Conservation (phyloP, 2,329 filamentous ascomycete species). For the Aspergillus fumigatus region DNA sequence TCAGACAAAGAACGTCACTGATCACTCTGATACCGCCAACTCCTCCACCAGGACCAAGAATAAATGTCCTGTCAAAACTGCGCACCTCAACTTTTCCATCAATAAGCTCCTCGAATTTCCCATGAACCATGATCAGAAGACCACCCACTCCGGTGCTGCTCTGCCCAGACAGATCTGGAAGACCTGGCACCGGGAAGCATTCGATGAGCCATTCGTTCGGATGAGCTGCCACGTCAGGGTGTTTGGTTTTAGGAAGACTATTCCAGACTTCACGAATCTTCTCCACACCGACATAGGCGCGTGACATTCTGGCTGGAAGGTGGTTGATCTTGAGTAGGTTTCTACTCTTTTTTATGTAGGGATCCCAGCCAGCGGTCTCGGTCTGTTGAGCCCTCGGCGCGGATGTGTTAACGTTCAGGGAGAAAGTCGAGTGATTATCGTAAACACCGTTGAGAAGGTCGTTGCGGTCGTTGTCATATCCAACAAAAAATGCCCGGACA, state of each 20-base stretch:
- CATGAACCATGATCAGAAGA: constrained; percentile 72
- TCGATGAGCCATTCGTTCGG: constrained; percentile 76
- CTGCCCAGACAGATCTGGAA: constrained; percentile 64
- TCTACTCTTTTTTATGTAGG: constrained; percentile 72
- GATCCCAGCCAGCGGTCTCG: constrained; percentile 54
- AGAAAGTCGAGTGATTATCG: constrained; percentile 71
- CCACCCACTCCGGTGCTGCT: constrained; percentile 67
- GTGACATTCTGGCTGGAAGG: constrained; percentile 57
- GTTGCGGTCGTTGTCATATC: constrained; percentile 68
- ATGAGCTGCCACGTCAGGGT: constrained; percentile 65
- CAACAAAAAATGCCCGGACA: constrained; percentile 65
- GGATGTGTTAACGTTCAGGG: constrained; percentile 65
- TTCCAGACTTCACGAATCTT: constrained; percentile 67
- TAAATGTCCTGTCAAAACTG: constrained; percentile 77
- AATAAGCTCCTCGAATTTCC: constrained; percentile 73
- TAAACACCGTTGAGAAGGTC: constrained; percentile 65
- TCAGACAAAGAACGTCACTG: constrained; percentile 72
- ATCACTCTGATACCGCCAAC: constrained; percentile 67
- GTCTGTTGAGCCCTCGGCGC: constrained; percentile 51
- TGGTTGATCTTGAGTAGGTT: constrained; percentile 69
- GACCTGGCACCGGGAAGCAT: constrained; percentile 67
- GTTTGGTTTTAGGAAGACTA: constrained; percentile 65
- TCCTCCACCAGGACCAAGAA: constrained; percentile 69
- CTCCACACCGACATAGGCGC: constrained; percentile 60
- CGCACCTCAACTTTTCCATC: constrained; percentile 58